Evolutionary conservation across 108 stramenopile species (phyloP).

Genomic region (Fragilariopsis cylindrus): DNA sequence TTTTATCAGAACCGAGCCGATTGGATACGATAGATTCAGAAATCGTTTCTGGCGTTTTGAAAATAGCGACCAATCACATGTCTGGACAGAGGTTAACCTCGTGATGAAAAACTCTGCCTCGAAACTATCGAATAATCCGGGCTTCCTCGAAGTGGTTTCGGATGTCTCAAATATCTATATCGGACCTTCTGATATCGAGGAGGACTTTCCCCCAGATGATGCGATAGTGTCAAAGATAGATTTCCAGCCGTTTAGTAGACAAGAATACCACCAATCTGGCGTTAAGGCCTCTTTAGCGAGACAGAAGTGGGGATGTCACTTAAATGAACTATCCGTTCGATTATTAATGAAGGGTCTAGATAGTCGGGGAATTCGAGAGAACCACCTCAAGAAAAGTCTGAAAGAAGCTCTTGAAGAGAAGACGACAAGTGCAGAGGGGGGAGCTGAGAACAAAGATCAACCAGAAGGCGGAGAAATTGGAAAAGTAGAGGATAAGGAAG

Average conservation of each 20-base stretch:
- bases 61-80: conserved; percentile 63
- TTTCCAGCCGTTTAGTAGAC: conserved; percentile 59
- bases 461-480: conserved; percentile 4
- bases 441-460: conserved; percentile 15
- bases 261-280: conserved; percentile 78
- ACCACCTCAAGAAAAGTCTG: conserved; percentile 63
- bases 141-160: conserved; percentile 43
- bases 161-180: conserved; percentile 35
- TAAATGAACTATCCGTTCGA: conserved; percentile 71
- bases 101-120: conserved; percentile 18
- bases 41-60: conserved; percentile 80
- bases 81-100: conserved; percentile 73
- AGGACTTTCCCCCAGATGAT: conserved; percentile 61
- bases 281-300: conserved; percentile 46
- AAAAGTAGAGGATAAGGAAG: conserved; percentile 28
- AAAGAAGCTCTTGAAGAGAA: conserved; percentile 74
- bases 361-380: conserved; percentile 60
- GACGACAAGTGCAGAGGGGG: conserved; percentile 28
- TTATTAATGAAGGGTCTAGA: conserved; percentile 73
- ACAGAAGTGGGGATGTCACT: conserved; percentile 75
- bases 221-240: conserved; percentile 28
- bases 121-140: conserved; percentile 17
- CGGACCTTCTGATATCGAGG: conserved; percentile 63
- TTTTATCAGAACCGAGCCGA: conserved; percentile 75
- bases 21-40: conserved; percentile 72